Conservation (phyloP, 2,329 filamentous ascomycete genomes). For the Colletotrichum coccodes region DNA sequence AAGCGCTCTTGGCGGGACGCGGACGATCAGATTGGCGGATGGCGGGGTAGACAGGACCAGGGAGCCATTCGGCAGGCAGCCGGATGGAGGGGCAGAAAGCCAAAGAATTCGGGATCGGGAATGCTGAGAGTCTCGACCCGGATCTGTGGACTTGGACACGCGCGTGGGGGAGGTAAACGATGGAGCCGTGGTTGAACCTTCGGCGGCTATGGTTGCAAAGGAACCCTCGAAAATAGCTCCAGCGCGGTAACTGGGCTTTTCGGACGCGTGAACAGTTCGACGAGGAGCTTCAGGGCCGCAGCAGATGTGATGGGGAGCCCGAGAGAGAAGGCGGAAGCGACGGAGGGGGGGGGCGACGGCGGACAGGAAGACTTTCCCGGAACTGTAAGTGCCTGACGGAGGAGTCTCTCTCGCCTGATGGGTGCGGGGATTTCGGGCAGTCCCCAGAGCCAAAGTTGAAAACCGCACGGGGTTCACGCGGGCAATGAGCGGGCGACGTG, state of each 20-base stretch:
- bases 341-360: background rate
- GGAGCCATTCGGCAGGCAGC: background rate
- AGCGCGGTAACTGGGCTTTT: background rate
- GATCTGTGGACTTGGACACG: background rate
- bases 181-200: background rate
- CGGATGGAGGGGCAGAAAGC: background rate
- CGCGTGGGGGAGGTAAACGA: background rate
- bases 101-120: background rate
- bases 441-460: no score
- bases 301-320: background rate
- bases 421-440: no score
- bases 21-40: background rate
- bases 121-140: background rate
- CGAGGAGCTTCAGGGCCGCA: background rate
- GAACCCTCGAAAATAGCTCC: background rate
- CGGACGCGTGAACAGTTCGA: background rate
- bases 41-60: background rate
- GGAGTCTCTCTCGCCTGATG: no score
- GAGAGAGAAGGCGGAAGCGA: slow-evolving; percentile 21
- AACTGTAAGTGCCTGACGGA: slow-evolving; percentile 16
- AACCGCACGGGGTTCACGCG: no score
- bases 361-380: no score
- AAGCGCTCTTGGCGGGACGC: slow-evolving; percentile 23
- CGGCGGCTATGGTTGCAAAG: background rate
- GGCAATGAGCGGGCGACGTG: background rate